phyloP scores from a whole-genome alignment of 352 stramenopile species.

The Stephanocyclus meneghinianus region DNA sequence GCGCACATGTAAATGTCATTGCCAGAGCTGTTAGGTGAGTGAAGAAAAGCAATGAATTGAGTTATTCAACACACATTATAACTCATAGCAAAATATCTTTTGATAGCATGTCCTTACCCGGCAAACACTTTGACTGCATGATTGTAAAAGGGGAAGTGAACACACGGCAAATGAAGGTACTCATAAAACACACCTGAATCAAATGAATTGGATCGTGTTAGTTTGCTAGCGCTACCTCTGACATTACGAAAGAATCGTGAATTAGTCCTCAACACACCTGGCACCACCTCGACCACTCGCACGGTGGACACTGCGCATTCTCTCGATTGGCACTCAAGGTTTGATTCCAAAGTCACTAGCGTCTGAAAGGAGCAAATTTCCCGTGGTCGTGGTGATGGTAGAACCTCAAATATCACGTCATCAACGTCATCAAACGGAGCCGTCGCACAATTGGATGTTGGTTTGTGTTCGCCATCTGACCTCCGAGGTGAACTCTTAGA shows the following conservation, averaged over 20 bases:
- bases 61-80: no score
- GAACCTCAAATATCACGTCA: constrained; percentile 41
- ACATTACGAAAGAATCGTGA: background rate
- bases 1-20: constrained; percentile 42
- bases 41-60: background rate
- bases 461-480: constrained; percentile 21
- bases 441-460: constrained; percentile 7
- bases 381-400: constrained; percentile 32
- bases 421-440: constrained; percentile 42
- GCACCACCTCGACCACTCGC: constrained; percentile 34
- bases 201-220: no score
- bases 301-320: constrained; percentile 57
- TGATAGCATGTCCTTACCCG: background rate
- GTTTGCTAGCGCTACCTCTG: no score
- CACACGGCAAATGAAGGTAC: constrained; percentile 43
- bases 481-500: background rate
- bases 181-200: constrained; percentile 40
- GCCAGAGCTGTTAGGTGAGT: background rate
- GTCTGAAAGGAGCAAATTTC: constrained; percentile 50
- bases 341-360: constrained; percentile 39
- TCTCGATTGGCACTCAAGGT: constrained; percentile 38
- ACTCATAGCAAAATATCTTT: no score
- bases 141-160: constrained; percentile 48
- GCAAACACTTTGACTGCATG: constrained; percentile 39
- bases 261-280: background rate